phyloP scores from a whole-genome alignment of 2,329 filamentous ascomycete genomes.

The Aspergillus cejpii region DNA sequence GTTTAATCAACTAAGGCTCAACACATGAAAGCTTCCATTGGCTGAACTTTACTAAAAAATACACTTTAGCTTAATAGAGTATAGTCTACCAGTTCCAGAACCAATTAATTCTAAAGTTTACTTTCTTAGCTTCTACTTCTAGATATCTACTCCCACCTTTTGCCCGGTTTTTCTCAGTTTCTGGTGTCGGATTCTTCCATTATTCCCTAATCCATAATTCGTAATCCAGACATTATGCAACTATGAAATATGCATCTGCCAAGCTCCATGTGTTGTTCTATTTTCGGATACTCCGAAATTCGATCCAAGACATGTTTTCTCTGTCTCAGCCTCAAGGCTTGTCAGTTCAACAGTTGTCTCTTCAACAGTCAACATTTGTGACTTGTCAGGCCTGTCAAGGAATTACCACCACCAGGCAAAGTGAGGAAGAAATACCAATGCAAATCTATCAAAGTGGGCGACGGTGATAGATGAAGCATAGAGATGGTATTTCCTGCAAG shows the following conservation, averaged over 20 bases:
- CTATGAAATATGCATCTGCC: neutral
- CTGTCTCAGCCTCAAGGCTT: neutral
- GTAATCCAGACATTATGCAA: neutral
- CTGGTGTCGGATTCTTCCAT: neutral
- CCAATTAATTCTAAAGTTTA: no score
- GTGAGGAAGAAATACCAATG: no score
- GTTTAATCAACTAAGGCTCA: neutral
- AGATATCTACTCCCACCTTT: no score
- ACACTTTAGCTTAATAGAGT: neutral
- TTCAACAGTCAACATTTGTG: no score
- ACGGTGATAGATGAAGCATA: no score
- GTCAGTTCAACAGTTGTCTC: neutral
- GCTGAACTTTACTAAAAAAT: neutral
- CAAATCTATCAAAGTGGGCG: no score
- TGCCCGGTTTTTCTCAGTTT: no score
- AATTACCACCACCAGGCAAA: no score
- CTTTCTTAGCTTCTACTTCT: no score
- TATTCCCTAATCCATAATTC: neutral
- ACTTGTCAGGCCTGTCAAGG: no score
- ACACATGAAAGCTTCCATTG: neutral
- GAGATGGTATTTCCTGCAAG: no score
- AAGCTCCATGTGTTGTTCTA: neutral
- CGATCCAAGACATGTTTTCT: neutral
- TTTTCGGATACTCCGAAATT: neutral
- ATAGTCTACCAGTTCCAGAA: no score